phyloP scores from a whole-genome alignment of 2,329 filamentous ascomycete genomes.

The Pyrenochaeta sp. region DNA sequence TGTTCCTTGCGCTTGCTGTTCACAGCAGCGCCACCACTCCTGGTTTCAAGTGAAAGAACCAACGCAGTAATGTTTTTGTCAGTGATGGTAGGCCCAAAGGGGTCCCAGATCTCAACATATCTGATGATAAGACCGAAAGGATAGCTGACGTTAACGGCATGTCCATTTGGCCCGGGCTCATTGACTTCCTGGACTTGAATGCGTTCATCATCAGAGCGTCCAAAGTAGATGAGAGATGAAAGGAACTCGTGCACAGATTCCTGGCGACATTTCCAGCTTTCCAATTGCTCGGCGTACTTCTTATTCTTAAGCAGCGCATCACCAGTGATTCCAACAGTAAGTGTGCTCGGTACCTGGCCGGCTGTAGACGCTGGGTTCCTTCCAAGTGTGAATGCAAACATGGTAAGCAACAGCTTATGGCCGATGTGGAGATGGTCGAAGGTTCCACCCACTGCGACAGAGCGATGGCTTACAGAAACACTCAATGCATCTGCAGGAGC shows the following conservation, averaged over 20 bases:
- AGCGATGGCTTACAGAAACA: conserved; percentile 57
- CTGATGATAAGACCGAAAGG: conserved; percentile 72
- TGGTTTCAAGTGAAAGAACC: conserved; percentile 88
- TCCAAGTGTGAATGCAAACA: conserved; percentile 76
- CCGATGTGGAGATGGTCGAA: conserved; percentile 96
- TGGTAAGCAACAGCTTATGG: conserved; percentile 95
- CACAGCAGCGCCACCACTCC: conserved; percentile 81
- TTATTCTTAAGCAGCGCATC: conserved; percentile 89
- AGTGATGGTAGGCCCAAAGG: conserved; percentile 89
- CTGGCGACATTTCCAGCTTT: conserved; percentile 81
- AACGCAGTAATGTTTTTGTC: conserved; percentile 80
- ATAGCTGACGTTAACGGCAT: conserved; percentile 65
- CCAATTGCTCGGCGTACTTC: conserved; percentile 81
- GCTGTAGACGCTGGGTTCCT: conserved; percentile 20
- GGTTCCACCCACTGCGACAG: conserved; percentile 86
- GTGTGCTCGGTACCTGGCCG: conserved; percentile 55
- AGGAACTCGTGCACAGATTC: conserved; percentile 76
- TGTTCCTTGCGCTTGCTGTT: conserved; percentile 81
- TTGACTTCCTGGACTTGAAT: conserved; percentile 56
- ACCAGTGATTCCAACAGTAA: conserved; percentile 88
- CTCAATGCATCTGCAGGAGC: conserved; percentile 8
- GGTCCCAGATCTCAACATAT: conserved; percentile 85
- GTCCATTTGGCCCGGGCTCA: conserved; percentile 58
- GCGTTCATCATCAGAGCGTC: conserved; percentile 57
- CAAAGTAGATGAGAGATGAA: conserved; percentile 66